These are phyloP conservation scores for Tilletia horrida DNA, from an alignment of 1,284 basidiomycete genomes.

Conservation along the genomic window DNA sequence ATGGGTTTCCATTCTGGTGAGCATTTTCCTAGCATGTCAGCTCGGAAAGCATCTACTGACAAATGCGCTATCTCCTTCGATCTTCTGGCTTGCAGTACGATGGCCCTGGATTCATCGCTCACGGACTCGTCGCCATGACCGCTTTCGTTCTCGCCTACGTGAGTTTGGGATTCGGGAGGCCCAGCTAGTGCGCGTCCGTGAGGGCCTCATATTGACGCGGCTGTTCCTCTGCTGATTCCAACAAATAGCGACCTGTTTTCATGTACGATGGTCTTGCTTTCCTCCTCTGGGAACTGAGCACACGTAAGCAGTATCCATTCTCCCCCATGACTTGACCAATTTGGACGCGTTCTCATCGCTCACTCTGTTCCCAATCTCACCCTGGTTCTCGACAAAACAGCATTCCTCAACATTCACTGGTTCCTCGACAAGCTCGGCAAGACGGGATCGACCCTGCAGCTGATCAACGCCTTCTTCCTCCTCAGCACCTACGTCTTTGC, in stretches of 20 bases:
- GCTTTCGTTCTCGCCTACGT: constrained; percentile 48
- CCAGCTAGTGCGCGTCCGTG: too few species aligned
- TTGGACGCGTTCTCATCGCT: constrained; percentile 2
- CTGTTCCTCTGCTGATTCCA: constrained; percentile 17
- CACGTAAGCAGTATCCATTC: constrained; percentile 27
- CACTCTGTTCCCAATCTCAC: constrained; percentile 12
- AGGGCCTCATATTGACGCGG: background rate
- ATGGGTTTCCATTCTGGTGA: constrained; percentile 41
- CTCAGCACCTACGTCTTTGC: constrained; percentile 51
- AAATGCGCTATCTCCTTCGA: background rate
- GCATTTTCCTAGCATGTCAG: constrained; percentile 19
- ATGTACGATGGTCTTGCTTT: constrained; percentile 55
- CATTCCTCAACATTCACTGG: constrained; percentile 58
- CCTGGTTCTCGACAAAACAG: background rate
- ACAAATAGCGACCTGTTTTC: constrained; percentile 53
- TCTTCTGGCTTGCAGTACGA: constrained; percentile 34
- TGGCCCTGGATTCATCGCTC: constrained; percentile 55
- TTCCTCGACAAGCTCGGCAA: constrained; percentile 56
- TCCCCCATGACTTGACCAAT: constrained; percentile 15
- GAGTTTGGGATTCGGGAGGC: too few species aligned
- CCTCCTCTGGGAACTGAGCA: constrained; percentile 55
- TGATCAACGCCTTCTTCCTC: constrained; percentile 54
- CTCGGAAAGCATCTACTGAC: constrained; percentile 22
- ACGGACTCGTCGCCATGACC: constrained; percentile 51
- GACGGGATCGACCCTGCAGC: constrained; percentile 52